A percentile compares a stretch with the other conserved stretches of the same genome.
These are phyloP conservation scores for Cryphonectria parasitica DNA, from an alignment of 2,329 filamentous ascomycete species.

Conservation along the genomic window DNA sequence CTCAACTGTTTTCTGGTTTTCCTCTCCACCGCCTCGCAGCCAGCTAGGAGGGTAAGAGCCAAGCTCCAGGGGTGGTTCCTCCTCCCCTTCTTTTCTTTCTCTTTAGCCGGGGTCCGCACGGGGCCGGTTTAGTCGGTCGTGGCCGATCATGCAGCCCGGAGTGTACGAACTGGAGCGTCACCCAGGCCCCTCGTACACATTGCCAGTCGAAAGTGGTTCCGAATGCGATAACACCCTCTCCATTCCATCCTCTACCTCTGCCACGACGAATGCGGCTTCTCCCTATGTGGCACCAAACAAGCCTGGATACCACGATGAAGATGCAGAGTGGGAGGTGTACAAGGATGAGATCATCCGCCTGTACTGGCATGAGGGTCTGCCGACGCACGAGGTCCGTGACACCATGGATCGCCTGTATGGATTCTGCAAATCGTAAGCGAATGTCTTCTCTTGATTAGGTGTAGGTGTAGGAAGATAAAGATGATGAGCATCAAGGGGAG, in stretches of 20 bases:
- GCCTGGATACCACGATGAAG: not conserved
- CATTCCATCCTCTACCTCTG: not conserved
- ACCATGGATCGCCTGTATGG: slow-evolving; percentile 16
- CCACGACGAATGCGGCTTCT: not conserved
- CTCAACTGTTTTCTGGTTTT: not conserved
- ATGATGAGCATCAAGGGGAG: not conserved
- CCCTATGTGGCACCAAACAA: not conserved
- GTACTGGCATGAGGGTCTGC: slow-evolving; percentile 13
- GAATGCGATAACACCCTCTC: not conserved
- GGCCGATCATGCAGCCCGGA: not conserved
- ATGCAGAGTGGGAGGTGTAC: slow-evolving; percentile 4
- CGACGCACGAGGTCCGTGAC: slow-evolving; percentile 4
- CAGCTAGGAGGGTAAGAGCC: not conserved
- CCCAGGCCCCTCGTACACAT: not conserved
- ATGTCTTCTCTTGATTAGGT: not conserved
- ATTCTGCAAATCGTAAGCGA: slow-evolving; percentile 19
- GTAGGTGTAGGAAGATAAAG: not conserved
- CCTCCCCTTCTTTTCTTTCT: not conserved
- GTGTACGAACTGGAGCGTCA: too few species aligned
- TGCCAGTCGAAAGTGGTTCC: not conserved
- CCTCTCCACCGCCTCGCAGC: not conserved
- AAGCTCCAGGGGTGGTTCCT: not conserved
- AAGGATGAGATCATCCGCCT: slow-evolving; percentile 12
- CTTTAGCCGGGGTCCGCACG: not conserved
- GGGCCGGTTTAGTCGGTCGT: not conserved